Evolutionary conservation across 495 filamentous ascomycete genomes (phyloP), one percentile per base, ranked within the genome.

Genomic region (Glonium stellatum): DNA sequence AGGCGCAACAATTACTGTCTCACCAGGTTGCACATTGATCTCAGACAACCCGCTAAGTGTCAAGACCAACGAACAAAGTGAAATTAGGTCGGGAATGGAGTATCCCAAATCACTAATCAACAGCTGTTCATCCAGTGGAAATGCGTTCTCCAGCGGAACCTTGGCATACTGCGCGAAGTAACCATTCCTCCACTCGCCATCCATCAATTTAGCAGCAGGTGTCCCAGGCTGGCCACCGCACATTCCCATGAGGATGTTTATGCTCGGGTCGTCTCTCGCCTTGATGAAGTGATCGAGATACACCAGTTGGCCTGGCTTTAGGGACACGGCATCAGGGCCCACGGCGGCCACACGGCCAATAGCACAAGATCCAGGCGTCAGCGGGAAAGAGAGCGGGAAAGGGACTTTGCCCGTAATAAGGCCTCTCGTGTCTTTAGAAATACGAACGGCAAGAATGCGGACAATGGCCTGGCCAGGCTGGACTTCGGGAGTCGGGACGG

Each of bases 31-130:
- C 6, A 86, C 50, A n/a, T 73, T 69, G 22, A 82, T 73, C n/a
- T 76, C 77, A 1, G 67, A 63, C 11, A 85, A 64, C 0, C 82
- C 82, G 18, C 79, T 82, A 57, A 74, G 80, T 0, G 77, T 71
- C 0, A 85, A 77, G 4, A 78, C 58, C 39, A 61, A 64, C 11
- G 49, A 58, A n/a, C 64, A 48, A 54, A 75, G 58, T 8, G 62
- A 64, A 1, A 60, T 60, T 48, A 76, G 55, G 18, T 79, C 69
- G 34, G 67, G 67, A 19, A 78, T 47, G 12, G 34, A 65, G 57
- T 76, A 76, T 13, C 76, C 74, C 37, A 77, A 55, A 35, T 65
- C 63, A 1, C 61, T 60, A 27, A 69, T 55, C 19, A 82, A 57
- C 4, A 63, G 4, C 21, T 65, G 60, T 64, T 82, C 80, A 54